Percentiles rank a stretch among this genome's conserved stretches.
These are phyloP conservation scores for Plasmodium ovale DNA, from an alignment of 169 alveolate genomes.

Conservation along the genomic window DNA sequence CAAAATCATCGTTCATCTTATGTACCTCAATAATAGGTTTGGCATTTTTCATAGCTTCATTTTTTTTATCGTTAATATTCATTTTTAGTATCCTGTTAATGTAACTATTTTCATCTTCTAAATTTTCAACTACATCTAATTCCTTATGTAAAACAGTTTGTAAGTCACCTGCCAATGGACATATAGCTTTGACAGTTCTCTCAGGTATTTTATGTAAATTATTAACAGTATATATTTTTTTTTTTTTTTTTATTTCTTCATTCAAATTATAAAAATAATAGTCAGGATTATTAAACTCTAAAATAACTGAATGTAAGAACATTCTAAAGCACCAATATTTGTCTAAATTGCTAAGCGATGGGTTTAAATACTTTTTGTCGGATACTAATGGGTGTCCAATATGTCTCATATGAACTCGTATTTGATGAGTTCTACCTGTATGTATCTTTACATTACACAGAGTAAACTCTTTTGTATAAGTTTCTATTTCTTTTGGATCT, in stretches of 20 bases:
- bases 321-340: conserved; percentile 83
- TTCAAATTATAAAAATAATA: conserved; percentile 40
- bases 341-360: conserved; percentile 75
- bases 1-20: background rate
- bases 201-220: conserved; percentile 51
- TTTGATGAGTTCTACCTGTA: conserved; percentile 85
- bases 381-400: conserved; percentile 84
- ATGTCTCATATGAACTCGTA: conserved; percentile 84
- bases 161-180: conserved; percentile 82
- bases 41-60: conserved; percentile 76
- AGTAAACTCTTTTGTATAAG: conserved; percentile 79
- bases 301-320: conserved; percentile 81
- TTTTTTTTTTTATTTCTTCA: conserved; percentile 60
- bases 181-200: conserved; percentile 77
- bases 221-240: conserved; percentile 15
- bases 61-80: conserved; percentile 67
- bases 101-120: conserved; percentile 74
- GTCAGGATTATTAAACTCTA: conserved; percentile 82
- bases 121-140: conserved; percentile 70
- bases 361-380: conserved; percentile 80
- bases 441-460: conserved; percentile 81
- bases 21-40: conserved; percentile 20
- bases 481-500: conserved; percentile 66
- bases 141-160: conserved; percentile 62
- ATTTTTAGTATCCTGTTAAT: conserved; percentile 56